Conservation (phyloP, 139 green algal genomes). For the Cymbomonas tetramitiformis region DNA sequence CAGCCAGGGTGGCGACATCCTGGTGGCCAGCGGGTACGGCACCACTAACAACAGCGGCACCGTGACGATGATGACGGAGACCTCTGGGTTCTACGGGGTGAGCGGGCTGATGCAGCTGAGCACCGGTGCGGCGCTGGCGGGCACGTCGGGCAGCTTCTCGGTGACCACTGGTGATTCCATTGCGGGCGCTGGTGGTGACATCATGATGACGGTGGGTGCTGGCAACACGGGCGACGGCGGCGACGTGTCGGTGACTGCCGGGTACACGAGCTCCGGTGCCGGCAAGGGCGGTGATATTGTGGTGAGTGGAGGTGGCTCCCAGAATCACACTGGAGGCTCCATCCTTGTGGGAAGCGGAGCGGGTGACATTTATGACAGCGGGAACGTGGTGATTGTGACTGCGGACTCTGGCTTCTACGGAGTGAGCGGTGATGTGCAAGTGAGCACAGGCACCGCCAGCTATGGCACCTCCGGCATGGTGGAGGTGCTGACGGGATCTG, state of each 20-base stretch:
- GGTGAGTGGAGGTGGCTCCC: too few species aligned
- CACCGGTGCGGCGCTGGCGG: not conserved
- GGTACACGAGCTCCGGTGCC: too few species aligned
- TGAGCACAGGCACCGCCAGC: constrained; percentile 5
- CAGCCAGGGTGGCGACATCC: not conserved
- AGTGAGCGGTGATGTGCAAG: not conserved
- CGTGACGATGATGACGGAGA: not conserved
- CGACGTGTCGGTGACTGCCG: not conserved
- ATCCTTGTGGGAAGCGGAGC: too few species aligned
- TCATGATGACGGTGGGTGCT: not conserved
- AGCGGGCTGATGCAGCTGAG: too few species aligned
- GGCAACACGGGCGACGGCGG: not conserved
- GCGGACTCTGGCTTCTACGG: constrained; percentile 6
- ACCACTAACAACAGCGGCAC: not conserved
- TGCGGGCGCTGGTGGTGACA: not conserved
- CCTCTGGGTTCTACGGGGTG: too few species aligned
- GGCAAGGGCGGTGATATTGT: too few species aligned
- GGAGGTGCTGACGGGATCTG: not conserved
- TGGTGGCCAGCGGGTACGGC: not conserved
- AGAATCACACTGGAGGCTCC: too few species aligned
- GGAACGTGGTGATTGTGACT: not conserved
- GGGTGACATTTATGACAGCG: too few species aligned
- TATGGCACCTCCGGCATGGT: not conserved
- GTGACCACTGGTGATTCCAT: not conserved
- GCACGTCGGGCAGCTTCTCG: not conserved